phyloP scores from a whole-genome alignment of 2,329 filamentous ascomycete species.

The Venturia effusa region DNA sequence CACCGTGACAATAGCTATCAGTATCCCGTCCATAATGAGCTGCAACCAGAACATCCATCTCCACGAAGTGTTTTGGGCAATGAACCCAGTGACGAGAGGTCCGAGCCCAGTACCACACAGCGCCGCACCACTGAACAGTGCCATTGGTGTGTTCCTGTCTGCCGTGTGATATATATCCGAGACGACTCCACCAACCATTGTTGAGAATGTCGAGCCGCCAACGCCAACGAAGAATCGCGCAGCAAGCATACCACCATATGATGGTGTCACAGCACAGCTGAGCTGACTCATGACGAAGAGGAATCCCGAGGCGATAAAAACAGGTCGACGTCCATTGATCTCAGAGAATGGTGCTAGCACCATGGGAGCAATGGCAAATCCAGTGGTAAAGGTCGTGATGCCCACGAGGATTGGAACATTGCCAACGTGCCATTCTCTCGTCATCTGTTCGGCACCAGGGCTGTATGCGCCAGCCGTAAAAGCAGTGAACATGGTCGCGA shows the following conservation, averaged over 20 bases:
- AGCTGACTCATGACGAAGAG: slow-evolving; percentile 63
- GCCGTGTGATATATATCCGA: slow-evolving; percentile 69
- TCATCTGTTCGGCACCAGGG: slow-evolving; percentile 56
- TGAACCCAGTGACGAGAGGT: slow-evolving; percentile 58
- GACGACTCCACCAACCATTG: slow-evolving; percentile 86
- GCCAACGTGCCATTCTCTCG: slow-evolving; percentile 52
- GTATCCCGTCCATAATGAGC: slow-evolving; percentile 53
- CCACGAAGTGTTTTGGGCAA: slow-evolving; percentile 60
- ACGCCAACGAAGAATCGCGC: slow-evolving; percentile 66
- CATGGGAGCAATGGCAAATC: slow-evolving; percentile 80
- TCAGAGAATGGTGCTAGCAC: slow-evolving; percentile 78
- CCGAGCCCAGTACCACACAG: slow-evolving; percentile 71
- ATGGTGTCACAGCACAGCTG: slow-evolving; percentile 59
- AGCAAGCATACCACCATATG: slow-evolving; percentile 62
- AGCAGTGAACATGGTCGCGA: slow-evolving; percentile 66
- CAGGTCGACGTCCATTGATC: slow-evolving; percentile 74
- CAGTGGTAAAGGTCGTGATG: slow-evolving; percentile 71
- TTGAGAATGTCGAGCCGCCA: slow-evolving; percentile 70
- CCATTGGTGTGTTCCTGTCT: slow-evolving; percentile 81
- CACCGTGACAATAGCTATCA: slow-evolving; percentile 54
- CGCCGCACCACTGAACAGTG: slow-evolving; percentile 69
- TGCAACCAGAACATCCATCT: slow-evolving; percentile 88
- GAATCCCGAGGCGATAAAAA: slow-evolving; percentile 64
- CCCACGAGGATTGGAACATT: slow-evolving; percentile 58
- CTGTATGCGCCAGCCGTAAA: slow-evolving; percentile 75